Evolutionary conservation across 306 rosid genomes (phyloP).

Genomic region (Heteromeles arbutifolia): DNA sequence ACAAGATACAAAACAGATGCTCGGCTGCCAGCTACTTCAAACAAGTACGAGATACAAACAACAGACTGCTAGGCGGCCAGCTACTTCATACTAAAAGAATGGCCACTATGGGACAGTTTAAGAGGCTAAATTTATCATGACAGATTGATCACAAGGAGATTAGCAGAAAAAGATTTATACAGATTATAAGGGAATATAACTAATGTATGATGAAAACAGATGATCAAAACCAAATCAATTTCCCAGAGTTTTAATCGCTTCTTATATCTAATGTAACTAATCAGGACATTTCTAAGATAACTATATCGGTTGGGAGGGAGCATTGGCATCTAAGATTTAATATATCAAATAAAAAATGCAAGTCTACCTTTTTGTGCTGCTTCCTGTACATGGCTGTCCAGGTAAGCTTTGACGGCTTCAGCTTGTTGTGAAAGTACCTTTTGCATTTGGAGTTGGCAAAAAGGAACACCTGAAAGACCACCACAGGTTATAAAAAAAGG

Average conservation of each 20-base stretch:
- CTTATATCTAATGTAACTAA: neutral
- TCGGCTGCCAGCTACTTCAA: neutral
- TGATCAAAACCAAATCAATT: neutral
- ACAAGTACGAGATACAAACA: neutral
- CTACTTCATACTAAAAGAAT: neutral
- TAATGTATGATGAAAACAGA: neutral
- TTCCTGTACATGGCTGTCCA: constrained; percentile 90
- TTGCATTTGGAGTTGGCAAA: constrained; percentile 77
- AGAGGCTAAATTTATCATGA: neutral
- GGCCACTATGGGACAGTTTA: neutral
- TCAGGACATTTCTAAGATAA: neutral
- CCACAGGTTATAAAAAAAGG: neutral
- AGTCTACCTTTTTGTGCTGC: constrained; percentile 72
- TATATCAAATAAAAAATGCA: neutral
- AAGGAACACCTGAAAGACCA: constrained; percentile 49
- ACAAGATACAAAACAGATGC: neutral
- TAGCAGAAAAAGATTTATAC: neutral
- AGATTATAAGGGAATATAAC: neutral
- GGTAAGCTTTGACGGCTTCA: constrained; percentile 87
- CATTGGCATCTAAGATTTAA: neutral
- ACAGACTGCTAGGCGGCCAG: neutral
- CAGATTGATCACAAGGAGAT: neutral
- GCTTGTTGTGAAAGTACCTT: constrained; percentile 62
- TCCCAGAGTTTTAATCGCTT: neutral
- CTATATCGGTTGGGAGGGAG: neutral